Evolutionary conservation across 2,329 filamentous ascomycete genomes (phyloP).

Genomic region (Trichophyton simii): DNA sequence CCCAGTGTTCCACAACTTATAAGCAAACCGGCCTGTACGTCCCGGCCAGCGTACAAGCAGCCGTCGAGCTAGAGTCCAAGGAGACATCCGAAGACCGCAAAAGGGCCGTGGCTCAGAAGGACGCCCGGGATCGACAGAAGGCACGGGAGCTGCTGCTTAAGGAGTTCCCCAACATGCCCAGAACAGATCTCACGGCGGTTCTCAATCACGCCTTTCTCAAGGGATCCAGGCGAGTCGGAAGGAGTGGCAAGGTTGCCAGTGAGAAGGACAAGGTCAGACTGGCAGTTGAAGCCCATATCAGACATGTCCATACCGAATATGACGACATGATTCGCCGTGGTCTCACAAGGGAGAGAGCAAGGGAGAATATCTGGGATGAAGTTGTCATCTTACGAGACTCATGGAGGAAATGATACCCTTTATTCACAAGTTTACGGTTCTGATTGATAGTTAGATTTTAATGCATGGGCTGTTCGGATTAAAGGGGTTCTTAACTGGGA

Average conservation of each 20-base stretch:
- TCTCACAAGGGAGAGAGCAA: slow-evolving; percentile 18
- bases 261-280: slow-evolving; percentile 27
- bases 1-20: slow-evolving; percentile 22
- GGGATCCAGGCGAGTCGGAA: slow-evolving; percentile 30
- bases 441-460: not conserved
- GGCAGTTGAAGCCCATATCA: slow-evolving; percentile 34
- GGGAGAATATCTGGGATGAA: slow-evolving; percentile 21
- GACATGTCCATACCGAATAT: slow-evolving; percentile 32
- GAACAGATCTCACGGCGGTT: slow-evolving; percentile 20
- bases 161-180: slow-evolving; percentile 30
- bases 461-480: too few relatives aligned
- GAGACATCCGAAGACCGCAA: slow-evolving; percentile 31
- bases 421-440: not conserved
- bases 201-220: slow-evolving; percentile 31
- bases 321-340: slow-evolving; percentile 24
- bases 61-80: slow-evolving; percentile 28
- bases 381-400: slow-evolving; percentile 20
- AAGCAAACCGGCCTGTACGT: slow-evolving; percentile 33
- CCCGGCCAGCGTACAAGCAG: slow-evolving; percentile 26
- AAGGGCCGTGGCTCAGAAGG: slow-evolving; percentile 27
- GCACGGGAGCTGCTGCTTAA: slow-evolving; percentile 18
- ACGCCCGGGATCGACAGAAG: slow-evolving; percentile 20
- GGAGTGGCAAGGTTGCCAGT: slow-evolving; percentile 19
- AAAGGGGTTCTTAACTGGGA: too few relatives aligned
- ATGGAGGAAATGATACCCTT: slow-evolving; percentile 19